phyloP scores from a whole-genome alignment of 495 filamentous ascomycete genomes.

The Xylaria sp. region DNA sequence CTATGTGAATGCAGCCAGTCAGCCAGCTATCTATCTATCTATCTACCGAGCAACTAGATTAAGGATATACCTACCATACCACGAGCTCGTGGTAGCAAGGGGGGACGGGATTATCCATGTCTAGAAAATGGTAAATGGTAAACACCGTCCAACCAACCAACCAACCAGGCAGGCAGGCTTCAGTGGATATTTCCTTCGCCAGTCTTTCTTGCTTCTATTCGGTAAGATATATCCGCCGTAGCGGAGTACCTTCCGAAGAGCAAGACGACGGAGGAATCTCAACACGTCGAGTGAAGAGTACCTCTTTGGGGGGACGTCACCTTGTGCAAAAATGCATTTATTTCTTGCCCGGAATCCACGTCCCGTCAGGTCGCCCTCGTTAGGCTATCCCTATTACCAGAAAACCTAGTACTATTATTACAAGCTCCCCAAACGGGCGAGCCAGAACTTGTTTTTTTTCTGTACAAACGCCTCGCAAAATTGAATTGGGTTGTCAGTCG shows the following conservation, averaged over 20 bases:
- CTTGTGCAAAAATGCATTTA: neutral
- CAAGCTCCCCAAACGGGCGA: neutral
- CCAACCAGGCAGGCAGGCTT: too few relatives aligned
- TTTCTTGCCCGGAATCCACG: neutral
- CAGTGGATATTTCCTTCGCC: too few relatives aligned
- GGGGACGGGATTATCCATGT: neutral
- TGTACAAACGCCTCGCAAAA: slow-evolving; percentile 2
- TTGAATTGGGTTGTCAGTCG: neutral
- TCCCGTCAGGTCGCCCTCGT: neutral
- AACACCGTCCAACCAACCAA: too few relatives aligned
- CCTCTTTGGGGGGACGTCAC: neutral
- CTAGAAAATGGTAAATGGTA: neutral
- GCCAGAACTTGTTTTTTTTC: neutral
- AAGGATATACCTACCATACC: slow-evolving; percentile 10
- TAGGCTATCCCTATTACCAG: neutral
- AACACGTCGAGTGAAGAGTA: neutral
- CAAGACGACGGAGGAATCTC: neutral
- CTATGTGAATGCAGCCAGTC: neutral
- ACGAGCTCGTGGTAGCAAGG: neutral
- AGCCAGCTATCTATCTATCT: neutral
- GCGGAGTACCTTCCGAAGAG: neutral
- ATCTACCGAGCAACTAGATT: neutral
- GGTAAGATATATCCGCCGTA: neutral
- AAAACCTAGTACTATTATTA: neutral
- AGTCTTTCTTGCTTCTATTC: too few relatives aligned